Base-by-base conservation (phyloP, 139 green algal species). In the Chlamydomonas sphaeroides region DNA sequence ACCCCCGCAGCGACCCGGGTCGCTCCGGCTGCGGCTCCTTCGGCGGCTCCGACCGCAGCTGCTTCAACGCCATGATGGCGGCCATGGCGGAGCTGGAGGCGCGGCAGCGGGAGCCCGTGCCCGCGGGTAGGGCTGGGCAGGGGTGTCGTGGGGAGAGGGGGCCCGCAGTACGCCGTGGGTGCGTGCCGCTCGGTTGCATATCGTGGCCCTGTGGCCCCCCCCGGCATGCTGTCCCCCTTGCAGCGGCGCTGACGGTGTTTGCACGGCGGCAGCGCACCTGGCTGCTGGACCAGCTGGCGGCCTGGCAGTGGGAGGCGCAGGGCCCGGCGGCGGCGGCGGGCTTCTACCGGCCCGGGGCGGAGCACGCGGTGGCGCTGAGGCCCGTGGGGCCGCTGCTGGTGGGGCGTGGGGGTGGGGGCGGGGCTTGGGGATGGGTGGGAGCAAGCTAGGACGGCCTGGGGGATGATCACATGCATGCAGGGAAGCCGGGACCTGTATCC, bases 361-460 rank as follows among this genome's bases (percentile, higher is more conserved):
- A 18, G 30, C 72, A 80, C 33, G 57, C 72, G 11, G 36, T 30
- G 21, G 39, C 49, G 28, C 26, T 80, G 7, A 33, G 57, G 41
- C 57, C 72, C 26, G 36, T 38, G 72, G 57, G 57, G 38, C 72
- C 72, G 14, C 56, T 80, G 72, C 72, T 53, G 71, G 71, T 79
- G 53, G 6, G 32, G 32, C 11, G 71, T 5, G 8, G 38, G 10
- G 38, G 18, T 33, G 18, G 33, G 33, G 63, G 8, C 32, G 33
- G 63, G 33, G 32, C 8, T 30, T 33, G 63, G 18, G 63, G 63
- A 48, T 10, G 14, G 32, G 20, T 28, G 63, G 11, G 33, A 28
- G n/a, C n/a, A n/a, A n/a, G n/a, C n/a, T n/a, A 51, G 8, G 45
- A 14, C 14, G 10, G 45, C 10, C 14, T 14, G n/a, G n/a, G n/a